Evolutionary conservation across 805 yeast species (phyloP), one percentile per base, ranked within the genome.

Genomic region (Metschnikowia similis): DNA sequence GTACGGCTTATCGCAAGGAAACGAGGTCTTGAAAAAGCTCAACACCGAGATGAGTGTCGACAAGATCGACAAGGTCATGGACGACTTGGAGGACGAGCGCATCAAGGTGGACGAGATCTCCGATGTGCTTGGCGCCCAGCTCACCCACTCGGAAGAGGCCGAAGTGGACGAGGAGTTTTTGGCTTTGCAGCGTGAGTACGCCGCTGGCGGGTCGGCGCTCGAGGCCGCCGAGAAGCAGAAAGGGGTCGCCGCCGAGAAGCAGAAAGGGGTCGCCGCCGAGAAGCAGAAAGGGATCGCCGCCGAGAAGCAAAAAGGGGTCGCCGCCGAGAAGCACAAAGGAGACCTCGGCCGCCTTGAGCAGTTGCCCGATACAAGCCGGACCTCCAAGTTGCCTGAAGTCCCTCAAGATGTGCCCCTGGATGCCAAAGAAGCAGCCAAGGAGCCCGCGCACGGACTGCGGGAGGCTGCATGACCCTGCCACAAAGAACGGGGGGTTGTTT

Each of bases 1-100:
- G 3, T 79, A 78, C 51, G 97, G 97, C 0, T 71, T 94, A 30
- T 76, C 83, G 57, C 84, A 85, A 56, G 98, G 99, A 26, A 90
- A 87, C 61, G 69, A 76, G 46, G 88, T 89, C 10, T 76, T 94
- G 57, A 84, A 79, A 56, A 82, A 81, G 57, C 74, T 94, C 52
- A 94, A 94, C 65, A 70, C 72, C 43, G 97, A 92, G 59, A 80
- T 91, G 80, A 82, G 81, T 34, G 62, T 87, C 14, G 91, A 87
- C 31, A 80, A 81, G 57, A 85, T 90, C n/a, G 97, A 91, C 56
- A 78, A 76, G 60, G 75, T 92, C 3, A 70, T 92, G 79, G 97
- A 91, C 64, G 91, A 88, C 46, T 78, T 87, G 17, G 88, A 85
- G 42, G 96, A 89, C 21, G 96, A 92, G 44, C 74, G 84, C 13